These are phyloP conservation scores for Colletotrichum nymphaeae DNA, from an alignment of 2,329 filamentous ascomycete genomes.

Conservation along the genomic window DNA sequence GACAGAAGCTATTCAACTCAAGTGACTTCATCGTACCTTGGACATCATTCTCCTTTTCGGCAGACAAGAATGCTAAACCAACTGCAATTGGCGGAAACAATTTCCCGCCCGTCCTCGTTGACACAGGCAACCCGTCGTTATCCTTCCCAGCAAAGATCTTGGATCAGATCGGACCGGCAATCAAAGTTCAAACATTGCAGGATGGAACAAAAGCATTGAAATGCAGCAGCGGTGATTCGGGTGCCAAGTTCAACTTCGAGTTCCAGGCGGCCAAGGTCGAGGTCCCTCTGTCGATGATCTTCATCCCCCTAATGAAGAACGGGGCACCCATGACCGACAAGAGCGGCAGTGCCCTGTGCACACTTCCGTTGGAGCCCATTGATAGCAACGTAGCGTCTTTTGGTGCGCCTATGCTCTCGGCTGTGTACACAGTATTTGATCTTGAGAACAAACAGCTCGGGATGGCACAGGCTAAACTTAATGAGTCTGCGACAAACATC, in stretches of 20 bases:
- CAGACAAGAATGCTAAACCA: background rate
- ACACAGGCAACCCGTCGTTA: background rate
- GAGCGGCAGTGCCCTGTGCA: background rate
- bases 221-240: background rate
- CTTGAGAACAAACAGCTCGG: background rate
- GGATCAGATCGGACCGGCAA: background rate
- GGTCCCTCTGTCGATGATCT: background rate
- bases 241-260: background rate
- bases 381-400: background rate
- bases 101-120: background rate
- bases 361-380: background rate
- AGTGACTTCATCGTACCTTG: background rate
- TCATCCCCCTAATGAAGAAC: background rate
- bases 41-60: background rate
- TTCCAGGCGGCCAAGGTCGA: constrained; percentile 1
- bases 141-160: background rate
- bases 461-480: background rate
- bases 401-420: background rate
- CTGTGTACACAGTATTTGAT: background rate
- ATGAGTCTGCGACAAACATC: background rate
- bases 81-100: background rate
- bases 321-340: background rate
- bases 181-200: background rate
- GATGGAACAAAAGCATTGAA: constrained; percentile 1
- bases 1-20: background rate